Percentiles rank a stretch among this genome's conserved stretches.
Conservation (phyloP, 768 basidiomycete species). For the Collybia sp. region DNA sequence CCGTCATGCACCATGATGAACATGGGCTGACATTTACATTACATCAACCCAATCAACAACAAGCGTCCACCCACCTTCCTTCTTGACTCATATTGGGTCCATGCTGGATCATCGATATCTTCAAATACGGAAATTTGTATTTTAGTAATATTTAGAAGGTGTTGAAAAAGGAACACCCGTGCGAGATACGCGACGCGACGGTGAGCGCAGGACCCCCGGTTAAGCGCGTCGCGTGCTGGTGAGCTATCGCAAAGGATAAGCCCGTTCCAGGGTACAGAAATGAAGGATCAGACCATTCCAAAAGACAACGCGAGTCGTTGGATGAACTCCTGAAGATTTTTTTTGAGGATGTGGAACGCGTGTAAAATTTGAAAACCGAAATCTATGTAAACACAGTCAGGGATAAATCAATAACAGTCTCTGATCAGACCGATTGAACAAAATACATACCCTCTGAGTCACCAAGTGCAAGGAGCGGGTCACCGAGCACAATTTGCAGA, state of each 20-base stretch:
- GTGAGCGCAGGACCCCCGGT: slow-evolving; percentile 18
- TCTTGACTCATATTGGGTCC: slow-evolving; percentile 38
- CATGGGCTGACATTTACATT: slow-evolving; percentile 46
- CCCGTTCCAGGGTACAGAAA: background rate
- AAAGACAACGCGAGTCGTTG: slow-evolving; percentile 55
- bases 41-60: background rate
- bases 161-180: slow-evolving; percentile 44
- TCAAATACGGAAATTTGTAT: slow-evolving; percentile 43
- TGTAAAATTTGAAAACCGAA: slow-evolving; percentile 60
- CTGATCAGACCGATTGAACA: background rate
- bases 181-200: slow-evolving; percentile 47
- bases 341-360: slow-evolving; percentile 51
- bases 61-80: slow-evolving; percentile 28
- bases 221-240: too few relatives aligned
- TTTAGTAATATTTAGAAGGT: slow-evolving; percentile 28
- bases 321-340: slow-evolving; percentile 41
- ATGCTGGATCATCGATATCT: slow-evolving; percentile 38
- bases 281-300: slow-evolving; percentile 39
- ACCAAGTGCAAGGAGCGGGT: slow-evolving; percentile 57
- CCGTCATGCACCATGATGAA: slow-evolving; percentile 61
- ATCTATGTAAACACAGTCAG: slow-evolving; percentile 24
- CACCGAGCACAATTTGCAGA: slow-evolving; percentile 51
- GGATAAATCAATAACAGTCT: too few relatives aligned
- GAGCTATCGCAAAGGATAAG: background rate
- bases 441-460: slow-evolving; percentile 31